Evolutionary conservation across 2,329 filamentous ascomycete genomes (phyloP).

Genomic region (Dothideomycetidae sp.): DNA sequence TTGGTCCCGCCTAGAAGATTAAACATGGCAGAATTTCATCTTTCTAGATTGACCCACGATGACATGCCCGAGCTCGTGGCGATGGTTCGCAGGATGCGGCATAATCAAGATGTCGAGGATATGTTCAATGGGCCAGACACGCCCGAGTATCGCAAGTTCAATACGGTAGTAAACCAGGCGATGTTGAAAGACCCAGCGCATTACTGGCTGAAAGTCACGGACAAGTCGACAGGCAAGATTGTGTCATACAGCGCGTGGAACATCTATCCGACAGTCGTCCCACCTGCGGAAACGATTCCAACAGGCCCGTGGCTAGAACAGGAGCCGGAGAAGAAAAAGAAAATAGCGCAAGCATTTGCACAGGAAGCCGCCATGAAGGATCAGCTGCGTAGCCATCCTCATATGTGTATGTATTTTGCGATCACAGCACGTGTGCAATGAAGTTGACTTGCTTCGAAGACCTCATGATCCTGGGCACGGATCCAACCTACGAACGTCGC

Average conservation of each 20-base stretch:
- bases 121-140: slow-evolving; percentile 17
- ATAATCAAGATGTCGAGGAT: slow-evolving; percentile 4
- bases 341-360: no score
- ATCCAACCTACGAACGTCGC: slow-evolving; percentile 24
- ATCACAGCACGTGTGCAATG: no score
- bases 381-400: slow-evolving; percentile 9
- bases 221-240: slow-evolving; percentile 17
- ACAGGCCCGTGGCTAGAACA: slow-evolving; percentile 11
- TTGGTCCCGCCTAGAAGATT: no score
- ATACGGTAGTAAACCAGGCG: slow-evolving; percentile 11
- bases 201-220: slow-evolving; percentile 21
- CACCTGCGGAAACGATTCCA: slow-evolving; percentile 5
- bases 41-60: no score
- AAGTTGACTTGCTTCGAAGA: slow-evolving; percentile 14
- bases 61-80: slow-evolving; percentile 7
- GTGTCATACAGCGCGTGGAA: slow-evolving; percentile 22
- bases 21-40: no score
- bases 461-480: slow-evolving; percentile 23
- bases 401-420: slow-evolving; percentile 12
- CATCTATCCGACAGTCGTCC: slow-evolving; percentile 14
- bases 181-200: slow-evolving; percentile 15
- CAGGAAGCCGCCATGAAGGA: no score
- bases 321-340: no score
- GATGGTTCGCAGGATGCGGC: slow-evolving; percentile 4
- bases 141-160: slow-evolving; percentile 7